Base-by-base conservation (phyloP, 2,329 filamentous ascomycete species). In the Tolypocladium paradoxum region DNA sequence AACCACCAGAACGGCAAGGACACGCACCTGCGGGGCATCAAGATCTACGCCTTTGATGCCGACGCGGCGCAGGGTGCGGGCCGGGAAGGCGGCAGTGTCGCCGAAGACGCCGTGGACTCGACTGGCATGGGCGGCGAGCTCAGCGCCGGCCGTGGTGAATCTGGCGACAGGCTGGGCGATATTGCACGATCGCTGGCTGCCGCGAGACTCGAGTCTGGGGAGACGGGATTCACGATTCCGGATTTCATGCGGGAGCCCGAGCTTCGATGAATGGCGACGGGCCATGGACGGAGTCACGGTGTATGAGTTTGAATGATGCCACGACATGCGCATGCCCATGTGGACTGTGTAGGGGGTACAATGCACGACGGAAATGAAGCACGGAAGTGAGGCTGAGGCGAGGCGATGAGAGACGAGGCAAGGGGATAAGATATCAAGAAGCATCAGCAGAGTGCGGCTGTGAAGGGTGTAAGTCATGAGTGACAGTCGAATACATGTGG, bases 1-100 rank as follows among this genome's bases (percentile, higher is more conserved):
- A 99, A 99, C 65, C 93, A 99, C 68, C 93, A 99, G 71, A 99
- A 99, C 68, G 93, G 93, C 58, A 99, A 99, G 68, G 93, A 99
- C 67, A 99, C 93, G n/a, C 93, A 99, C 74, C 79, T 99, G 27
- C 81, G 93, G 18, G 92, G 90, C 2, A 80, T 99, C 68, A 95
- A 96, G 72, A 86, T 97, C 11, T 99, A 82, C 59, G 80, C 80
- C 1, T 71, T 80, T 20, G 77, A 80, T 56, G 71, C 74, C 31
- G 78, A 80, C 55, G 64, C 66, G 7, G 71, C 73, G 14, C 70
- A 70, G 18, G 70, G 67, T 4, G 67, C 70, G 16, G 71, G 68
- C 4, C 65, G 67, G 2, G 66, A 70, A 49, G 71, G 24, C 8
- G 16, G 68, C 27, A 65, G 62, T 49, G 60, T 61, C 11, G 54